Conservation (phyloP, 2,329 filamentous ascomycete genomes). For the Fusarium foetens region DNA sequence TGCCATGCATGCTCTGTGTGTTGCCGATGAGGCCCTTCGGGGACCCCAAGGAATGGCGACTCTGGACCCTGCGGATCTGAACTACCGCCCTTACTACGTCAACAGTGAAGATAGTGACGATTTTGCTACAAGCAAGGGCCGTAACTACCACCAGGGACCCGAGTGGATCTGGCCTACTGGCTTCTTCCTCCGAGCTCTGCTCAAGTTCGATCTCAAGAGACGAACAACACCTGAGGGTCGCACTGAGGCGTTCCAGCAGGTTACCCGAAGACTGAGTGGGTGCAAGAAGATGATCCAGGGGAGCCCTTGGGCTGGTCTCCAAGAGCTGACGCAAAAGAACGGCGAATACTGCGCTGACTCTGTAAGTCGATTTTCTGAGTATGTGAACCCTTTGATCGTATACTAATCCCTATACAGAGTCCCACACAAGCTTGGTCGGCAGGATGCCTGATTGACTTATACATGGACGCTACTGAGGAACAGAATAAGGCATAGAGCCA, state of each 20-base stretch:
- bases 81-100: conserved; percentile 94
- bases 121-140: conserved; percentile 90
- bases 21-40: conserved; percentile 81
- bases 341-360: conserved; percentile 88
- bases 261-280: conserved; percentile 81
- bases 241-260: conserved; percentile 93
- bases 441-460: conserved; percentile 92
- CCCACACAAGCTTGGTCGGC: conserved; percentile 98
- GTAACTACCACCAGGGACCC: conserved; percentile 98
- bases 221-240: conserved; percentile 69
- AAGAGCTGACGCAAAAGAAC: conserved; percentile 91
- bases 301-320: conserved; percentile 88
- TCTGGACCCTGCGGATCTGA: conserved; percentile 88
- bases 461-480: conserved; percentile 83
- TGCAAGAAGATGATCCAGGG: conserved; percentile 87
- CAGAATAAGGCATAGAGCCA: conserved; percentile 46
- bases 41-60: conserved; percentile 96
- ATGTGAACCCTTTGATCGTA: not conserved
- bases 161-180: conserved; percentile 99
- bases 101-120: conserved; percentile 94
- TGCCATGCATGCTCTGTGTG: conserved; percentile 80
- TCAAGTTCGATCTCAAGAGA: conserved; percentile 87
- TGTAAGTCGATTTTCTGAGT: conserved; percentile 61
- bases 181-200: conserved; percentile 90
- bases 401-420: conserved; percentile 62